A percentile compares a stretch with the other conserved stretches of the same genome.
phyloP scores from a whole-genome alignment of 2,329 filamentous ascomycete genomes.

The Aspergillus eucalypticola region DNA sequence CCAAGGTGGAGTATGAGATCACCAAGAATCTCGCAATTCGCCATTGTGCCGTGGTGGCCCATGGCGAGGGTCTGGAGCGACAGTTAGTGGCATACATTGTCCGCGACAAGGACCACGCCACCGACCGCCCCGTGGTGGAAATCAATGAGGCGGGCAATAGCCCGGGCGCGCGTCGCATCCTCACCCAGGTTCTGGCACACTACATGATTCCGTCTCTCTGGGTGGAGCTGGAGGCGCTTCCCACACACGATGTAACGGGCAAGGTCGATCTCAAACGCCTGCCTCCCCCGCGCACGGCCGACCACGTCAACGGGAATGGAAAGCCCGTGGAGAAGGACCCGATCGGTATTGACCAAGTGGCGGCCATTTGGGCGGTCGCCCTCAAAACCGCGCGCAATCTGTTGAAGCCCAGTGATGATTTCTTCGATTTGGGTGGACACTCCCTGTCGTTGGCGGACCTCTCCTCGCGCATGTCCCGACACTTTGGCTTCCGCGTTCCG shows the following conservation, averaged over 20 bases:
- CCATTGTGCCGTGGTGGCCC: constrained; percentile 70
- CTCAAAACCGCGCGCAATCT: constrained; percentile 64
- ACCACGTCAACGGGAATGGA: constrained; percentile 42
- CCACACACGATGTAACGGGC: constrained; percentile 75
- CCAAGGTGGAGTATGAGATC: constrained; percentile 73
- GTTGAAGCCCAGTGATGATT: constrained; percentile 70
- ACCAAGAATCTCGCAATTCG: constrained; percentile 68
- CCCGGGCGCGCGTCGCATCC: constrained; percentile 64
- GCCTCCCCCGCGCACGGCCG: constrained; percentile 62
- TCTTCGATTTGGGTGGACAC: constrained; percentile 80
- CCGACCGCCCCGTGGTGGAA: constrained; percentile 61
- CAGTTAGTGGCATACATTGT: constrained; percentile 78
- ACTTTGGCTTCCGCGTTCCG: constrained; percentile 72
- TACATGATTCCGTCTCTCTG: constrained; percentile 82
- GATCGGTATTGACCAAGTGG: constrained; percentile 66
- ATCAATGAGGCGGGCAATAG: constrained; percentile 73
- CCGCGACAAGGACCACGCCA: constrained; percentile 59
- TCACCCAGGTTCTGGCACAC: constrained; percentile 69
- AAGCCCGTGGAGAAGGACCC: constrained; percentile 59
- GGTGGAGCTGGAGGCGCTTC: constrained; percentile 70
- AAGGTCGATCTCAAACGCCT: constrained; percentile 74
- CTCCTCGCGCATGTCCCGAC: constrained; percentile 66
- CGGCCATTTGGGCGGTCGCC: constrained; percentile 70
- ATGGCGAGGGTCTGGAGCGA: constrained; percentile 72
- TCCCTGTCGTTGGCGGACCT: constrained; percentile 76